Evolutionary conservation across 2,329 filamentous ascomycete genomes (phyloP).

Genomic region (Endocalyx cinctus): DNA sequence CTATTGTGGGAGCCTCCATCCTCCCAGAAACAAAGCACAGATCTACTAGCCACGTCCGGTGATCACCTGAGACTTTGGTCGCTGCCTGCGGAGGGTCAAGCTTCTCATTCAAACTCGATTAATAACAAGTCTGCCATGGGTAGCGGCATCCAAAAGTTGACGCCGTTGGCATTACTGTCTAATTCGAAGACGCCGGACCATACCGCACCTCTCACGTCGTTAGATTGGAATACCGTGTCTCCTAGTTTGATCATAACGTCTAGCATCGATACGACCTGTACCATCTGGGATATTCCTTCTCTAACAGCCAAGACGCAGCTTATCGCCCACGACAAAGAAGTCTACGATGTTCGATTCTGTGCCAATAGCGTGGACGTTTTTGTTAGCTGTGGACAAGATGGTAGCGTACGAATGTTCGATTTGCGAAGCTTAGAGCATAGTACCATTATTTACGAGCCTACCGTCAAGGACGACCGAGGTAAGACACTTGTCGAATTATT

Average conservation of each 20-base stretch:
- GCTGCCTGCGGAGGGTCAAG: constrained; percentile 63
- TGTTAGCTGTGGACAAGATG: constrained; percentile 94
- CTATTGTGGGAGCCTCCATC: constrained; percentile 95
- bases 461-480: constrained; percentile 77
- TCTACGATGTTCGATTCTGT: constrained; percentile 97
- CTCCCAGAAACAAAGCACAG: constrained; percentile 89
- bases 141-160: constrained; percentile 69
- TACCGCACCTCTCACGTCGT: constrained; percentile 88
- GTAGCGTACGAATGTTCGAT: constrained; percentile 98
- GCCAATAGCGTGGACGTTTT: constrained; percentile 98
- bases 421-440: constrained; percentile 93
- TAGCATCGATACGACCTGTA: constrained; percentile 98
- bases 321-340: constrained; percentile 98
- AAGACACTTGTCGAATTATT: no score
- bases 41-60: constrained; percentile 89
- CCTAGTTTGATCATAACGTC: constrained; percentile 97
- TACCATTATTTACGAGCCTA: constrained; percentile 98
- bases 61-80: constrained; percentile 95
- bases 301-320: constrained; percentile 96
- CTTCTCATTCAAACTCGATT: constrained; percentile 62
- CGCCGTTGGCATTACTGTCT: constrained; percentile 84
- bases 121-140: constrained; percentile 56
- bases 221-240: constrained; percentile 97
- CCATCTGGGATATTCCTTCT: constrained; percentile 98
- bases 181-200: constrained; percentile 99